Conservation (phyloP, 768 basidiomycete genomes). For the Rhizopogon vesiculosus region DNA sequence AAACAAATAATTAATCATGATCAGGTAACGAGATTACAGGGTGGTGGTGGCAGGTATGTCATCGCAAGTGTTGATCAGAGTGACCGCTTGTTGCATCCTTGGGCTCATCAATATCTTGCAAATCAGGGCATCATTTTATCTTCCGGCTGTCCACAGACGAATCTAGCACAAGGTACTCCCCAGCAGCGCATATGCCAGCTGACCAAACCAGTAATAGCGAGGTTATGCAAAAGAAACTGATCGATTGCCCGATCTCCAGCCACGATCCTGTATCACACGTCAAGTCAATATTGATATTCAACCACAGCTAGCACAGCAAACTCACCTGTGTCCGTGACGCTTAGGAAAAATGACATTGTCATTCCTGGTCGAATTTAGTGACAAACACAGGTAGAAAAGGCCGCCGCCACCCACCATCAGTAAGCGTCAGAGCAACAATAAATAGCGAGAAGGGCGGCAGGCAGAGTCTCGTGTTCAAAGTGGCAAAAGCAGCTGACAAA, state of each 20-base stretch:
- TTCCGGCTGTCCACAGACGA: constrained; percentile 17
- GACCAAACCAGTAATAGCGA: constrained; percentile 77
- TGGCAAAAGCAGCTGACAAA: constrained; percentile 62
- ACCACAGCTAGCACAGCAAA: background rate
- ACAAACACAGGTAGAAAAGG: constrained; percentile 8
- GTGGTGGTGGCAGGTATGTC: no score
- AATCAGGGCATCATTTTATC: constrained; percentile 3
- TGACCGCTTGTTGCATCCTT: background rate
- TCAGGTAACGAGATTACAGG: no score
- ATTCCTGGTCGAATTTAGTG: constrained; percentile 45
- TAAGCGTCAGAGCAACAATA: constrained; percentile 69
- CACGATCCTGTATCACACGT: constrained; percentile 54
- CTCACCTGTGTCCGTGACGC: constrained; percentile 73
- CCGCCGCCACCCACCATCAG: constrained; percentile 44
- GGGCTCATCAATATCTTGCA: background rate
- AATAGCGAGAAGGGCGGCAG: constrained; percentile 81
- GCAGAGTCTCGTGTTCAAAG: constrained; percentile 60
- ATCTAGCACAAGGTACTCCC: constrained; percentile 62
- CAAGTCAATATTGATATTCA: constrained; percentile 2
- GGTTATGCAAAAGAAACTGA: constrained; percentile 84
- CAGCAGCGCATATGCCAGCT: constrained; percentile 67
- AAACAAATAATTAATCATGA: no score
- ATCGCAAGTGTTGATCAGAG: background rate
- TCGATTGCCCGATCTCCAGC: constrained; percentile 87
- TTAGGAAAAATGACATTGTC: constrained; percentile 81